Evolutionary conservation across 768 basidiomycete genomes (phyloP).

Genomic region (Termitomyces sp.): DNA sequence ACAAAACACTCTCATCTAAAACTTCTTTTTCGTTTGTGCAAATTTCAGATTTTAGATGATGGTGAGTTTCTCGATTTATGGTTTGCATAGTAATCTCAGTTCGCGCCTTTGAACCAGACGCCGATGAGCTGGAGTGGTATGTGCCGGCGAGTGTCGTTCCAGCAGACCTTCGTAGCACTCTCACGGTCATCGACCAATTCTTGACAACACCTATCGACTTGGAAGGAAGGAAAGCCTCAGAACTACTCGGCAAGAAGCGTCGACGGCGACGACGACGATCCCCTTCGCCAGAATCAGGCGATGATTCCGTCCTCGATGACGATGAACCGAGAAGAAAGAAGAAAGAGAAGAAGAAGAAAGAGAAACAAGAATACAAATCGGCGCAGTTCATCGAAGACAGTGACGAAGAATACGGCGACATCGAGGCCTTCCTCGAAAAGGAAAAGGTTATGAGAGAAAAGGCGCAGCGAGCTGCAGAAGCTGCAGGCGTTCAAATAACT

Average conservation of each 20-base stretch:
- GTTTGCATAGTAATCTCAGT: background rate
- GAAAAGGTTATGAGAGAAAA: slow-evolving; percentile 63
- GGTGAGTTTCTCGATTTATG: slow-evolving; percentile 35
- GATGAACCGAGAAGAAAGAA: slow-evolving; percentile 42
- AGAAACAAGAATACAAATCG: slow-evolving; percentile 67
- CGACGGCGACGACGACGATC: slow-evolving; percentile 40
- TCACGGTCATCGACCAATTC: slow-evolving; percentile 81
- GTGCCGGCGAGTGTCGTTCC: slow-evolving; percentile 72
- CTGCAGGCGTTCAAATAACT: slow-evolving; percentile 40
- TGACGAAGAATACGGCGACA: slow-evolving; percentile 77
- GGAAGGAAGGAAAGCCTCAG: slow-evolving; percentile 69
- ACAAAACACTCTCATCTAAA: slow-evolving; percentile 78
- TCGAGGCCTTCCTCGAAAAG: slow-evolving; percentile 77
- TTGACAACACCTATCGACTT: slow-evolving; percentile 78
- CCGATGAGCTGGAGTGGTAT: slow-evolving; percentile 79
- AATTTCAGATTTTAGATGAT: slow-evolving; percentile 65
- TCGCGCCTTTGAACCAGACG: slow-evolving; percentile 32
- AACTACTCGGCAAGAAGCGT: slow-evolving; percentile 66
- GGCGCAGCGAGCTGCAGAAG: slow-evolving; percentile 42
- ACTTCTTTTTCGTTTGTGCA: slow-evolving; percentile 76
- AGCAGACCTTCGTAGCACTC: slow-evolving; percentile 59
- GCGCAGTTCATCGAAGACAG: slow-evolving; percentile 92
- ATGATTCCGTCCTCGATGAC: slow-evolving; percentile 31
- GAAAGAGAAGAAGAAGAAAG: slow-evolving; percentile 65
- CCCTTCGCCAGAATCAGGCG: slow-evolving; percentile 42